Percentiles rank a stretch among this genome's conserved stretches.
Evolutionary conservation across 202 grass and related monocot species (phyloP).

Genomic region (Eragrostis tef): DNA sequence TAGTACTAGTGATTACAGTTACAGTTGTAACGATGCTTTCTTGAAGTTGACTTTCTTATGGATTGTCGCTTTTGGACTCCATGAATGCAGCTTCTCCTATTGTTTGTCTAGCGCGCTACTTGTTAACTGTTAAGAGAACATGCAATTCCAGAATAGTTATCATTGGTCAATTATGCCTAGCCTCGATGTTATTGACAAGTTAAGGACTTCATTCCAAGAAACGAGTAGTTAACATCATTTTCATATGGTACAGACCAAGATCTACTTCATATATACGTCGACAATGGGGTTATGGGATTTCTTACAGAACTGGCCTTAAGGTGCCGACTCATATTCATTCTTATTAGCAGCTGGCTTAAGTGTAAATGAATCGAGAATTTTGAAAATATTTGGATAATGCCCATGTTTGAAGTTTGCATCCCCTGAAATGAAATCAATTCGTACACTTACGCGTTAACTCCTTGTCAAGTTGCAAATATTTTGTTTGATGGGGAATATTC

Average conservation of each 20-base stretch:
- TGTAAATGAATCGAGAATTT: constrained; percentile 20
- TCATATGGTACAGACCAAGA: constrained; percentile 12
- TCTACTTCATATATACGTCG: background rate
- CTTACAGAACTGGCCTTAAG: background rate
- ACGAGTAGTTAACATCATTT: background rate
- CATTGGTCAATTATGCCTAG: constrained; percentile 25
- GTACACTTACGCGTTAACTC: constrained; percentile 23
- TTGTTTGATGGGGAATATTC: constrained; percentile 27
- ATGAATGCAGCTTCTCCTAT: constrained; percentile 3
- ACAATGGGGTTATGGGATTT: background rate
- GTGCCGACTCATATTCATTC: constrained; percentile 30
- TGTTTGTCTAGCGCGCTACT: background rate
- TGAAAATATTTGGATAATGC: constrained; percentile 37
- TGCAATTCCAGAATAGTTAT: constrained; percentile 30
- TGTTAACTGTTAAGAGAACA: constrained; percentile 29
- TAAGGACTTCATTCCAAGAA: background rate
- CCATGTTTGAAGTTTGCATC: constrained; percentile 12
- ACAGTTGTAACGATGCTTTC: constrained; percentile 45
- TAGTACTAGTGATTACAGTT: background rate
- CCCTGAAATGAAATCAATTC: constrained; percentile 22
- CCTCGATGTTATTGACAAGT: constrained; percentile 37
- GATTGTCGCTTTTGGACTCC: constrained; percentile 24
- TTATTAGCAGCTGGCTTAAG: constrained; percentile 36
- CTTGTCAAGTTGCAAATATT: constrained; percentile 37
- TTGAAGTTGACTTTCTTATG: constrained; percentile 42